Base-by-base conservation (phyloP, 805 yeast genomes). In the Monosporozyma aquatica region DNA sequence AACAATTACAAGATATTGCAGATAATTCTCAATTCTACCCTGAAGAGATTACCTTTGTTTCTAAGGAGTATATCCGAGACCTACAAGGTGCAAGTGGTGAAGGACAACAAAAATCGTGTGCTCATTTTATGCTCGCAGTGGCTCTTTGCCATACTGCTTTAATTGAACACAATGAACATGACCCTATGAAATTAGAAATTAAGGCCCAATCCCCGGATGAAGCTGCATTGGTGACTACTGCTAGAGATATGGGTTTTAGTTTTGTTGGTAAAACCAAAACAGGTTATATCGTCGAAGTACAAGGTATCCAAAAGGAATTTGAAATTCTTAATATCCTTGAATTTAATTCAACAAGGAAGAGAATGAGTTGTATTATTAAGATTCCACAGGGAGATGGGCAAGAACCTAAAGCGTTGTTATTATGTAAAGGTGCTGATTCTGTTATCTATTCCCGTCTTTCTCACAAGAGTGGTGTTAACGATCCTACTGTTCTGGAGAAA, bases 131-230 rank as follows among this genome's bases (percentile, higher is more conserved):
- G 87, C 61, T 82, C 29, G 78, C 85, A 0, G 65, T 84, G 37
- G 85, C 90, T 0, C 65, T 84, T 26, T 84, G 95, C 65, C 94
- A 84, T 58, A 76, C 89, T 41, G 92, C 82, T 15, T 61, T 84
- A 34, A 74, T 79, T 26, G 95, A 84, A 54, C 72, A 73, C 20
- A 78, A 80, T 48, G 79, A 80, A 35, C 69, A 69, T 15, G 70
- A 77, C 49, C 78, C 85, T 2, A 72, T 64, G 1, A 79, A 71
- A 48, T 51, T 74, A 41, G 66, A 75, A 21, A 65, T 82, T 34
- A 79, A 81, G 53, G 92, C 94, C 0, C 92, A 84, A 59, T 80
- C 87, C 17, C 95, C 95, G 0, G 95, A 84, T 69, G 95, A 84
- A 61, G 87, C 89, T 18, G 94, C 95, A 0, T 70, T 84, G 43